These are phyloP conservation scores for Hanseniaspora lindneri DNA, from an alignment of 805 yeast species.

Conservation along the genomic window DNA sequence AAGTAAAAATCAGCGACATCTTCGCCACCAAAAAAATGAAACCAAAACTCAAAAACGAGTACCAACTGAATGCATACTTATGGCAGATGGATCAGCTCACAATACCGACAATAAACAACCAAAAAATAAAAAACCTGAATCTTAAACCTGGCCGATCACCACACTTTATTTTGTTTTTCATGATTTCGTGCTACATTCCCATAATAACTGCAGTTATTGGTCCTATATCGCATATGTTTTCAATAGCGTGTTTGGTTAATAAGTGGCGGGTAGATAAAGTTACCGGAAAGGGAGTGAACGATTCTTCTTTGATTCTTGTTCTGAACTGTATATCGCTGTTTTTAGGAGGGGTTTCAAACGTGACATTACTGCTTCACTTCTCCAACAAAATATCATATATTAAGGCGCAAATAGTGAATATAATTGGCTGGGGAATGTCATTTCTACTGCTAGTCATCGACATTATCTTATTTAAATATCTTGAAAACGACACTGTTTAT, in stretches of 20 bases:
- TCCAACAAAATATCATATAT: slow-evolving; percentile 45
- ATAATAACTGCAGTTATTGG: slow-evolving; percentile 66
- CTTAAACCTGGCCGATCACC: slow-evolving; percentile 11
- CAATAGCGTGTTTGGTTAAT: slow-evolving; percentile 58
- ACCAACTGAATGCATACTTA: neutral
- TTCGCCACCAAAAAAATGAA: neutral
- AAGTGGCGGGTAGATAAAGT: slow-evolving; percentile 43
- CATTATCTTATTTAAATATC: slow-evolving; percentile 22
- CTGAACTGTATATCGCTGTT: slow-evolving; percentile 53
- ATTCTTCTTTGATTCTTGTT: slow-evolving; percentile 36
- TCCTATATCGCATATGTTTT: slow-evolving; percentile 63
- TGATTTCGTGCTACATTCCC: slow-evolving; percentile 59
- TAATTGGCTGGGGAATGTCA: slow-evolving; percentile 54
- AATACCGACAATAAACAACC: slow-evolving; percentile 2
- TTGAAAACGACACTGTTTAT: slow-evolving; percentile 21
- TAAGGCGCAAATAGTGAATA: slow-evolving; percentile 51
- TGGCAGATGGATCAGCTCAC: slow-evolving; percentile 14
- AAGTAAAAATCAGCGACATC: neutral
- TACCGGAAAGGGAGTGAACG: slow-evolving; percentile 26
- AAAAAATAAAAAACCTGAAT: slow-evolving; percentile 7
- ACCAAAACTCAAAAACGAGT: too few relatives aligned
- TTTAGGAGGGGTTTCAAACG: slow-evolving; percentile 56
- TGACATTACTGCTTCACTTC: slow-evolving; percentile 60
- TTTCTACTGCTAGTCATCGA: slow-evolving; percentile 39
- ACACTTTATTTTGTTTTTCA: slow-evolving; percentile 40